Conservation (phyloP, 306 rosid genomes). For the Cucurbita pepo region DNA sequence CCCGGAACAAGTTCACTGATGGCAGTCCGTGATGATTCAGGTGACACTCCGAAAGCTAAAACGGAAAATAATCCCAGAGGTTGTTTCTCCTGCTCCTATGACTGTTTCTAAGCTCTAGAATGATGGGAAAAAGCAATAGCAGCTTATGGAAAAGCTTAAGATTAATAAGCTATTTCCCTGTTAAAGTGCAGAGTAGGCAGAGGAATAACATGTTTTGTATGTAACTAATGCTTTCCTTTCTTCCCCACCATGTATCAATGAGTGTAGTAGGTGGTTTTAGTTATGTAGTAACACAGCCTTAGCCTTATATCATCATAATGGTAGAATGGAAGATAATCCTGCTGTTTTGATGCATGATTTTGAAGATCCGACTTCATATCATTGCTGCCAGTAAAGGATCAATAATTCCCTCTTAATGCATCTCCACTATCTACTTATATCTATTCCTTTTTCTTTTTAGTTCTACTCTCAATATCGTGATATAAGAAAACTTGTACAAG, state of each 20-base stretch:
- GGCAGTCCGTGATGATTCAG: slow-evolving; percentile 41
- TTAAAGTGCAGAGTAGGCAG: slow-evolving; percentile 15
- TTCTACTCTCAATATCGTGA: not conserved
- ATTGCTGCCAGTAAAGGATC: not conserved
- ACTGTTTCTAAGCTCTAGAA: slow-evolving; percentile 53
- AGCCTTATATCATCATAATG: not conserved
- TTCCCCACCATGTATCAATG: slow-evolving; percentile 5
- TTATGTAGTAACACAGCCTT: not conserved
- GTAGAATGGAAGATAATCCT: not conserved
- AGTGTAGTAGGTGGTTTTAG: slow-evolving; percentile 5
- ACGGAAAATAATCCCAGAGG: slow-evolving; percentile 50
- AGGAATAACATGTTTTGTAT: slow-evolving; percentile 12
- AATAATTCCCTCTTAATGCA: not conserved
- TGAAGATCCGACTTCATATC: not conserved
- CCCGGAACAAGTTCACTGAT: slow-evolving; percentile 91
- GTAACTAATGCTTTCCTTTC: slow-evolving; percentile 3
- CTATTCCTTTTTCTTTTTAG: not conserved
- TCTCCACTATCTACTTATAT: not conserved
- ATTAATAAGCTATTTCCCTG: slow-evolving; percentile 12
- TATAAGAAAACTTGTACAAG: not conserved
- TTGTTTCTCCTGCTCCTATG: slow-evolving; percentile 72
- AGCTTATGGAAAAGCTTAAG: not conserved
- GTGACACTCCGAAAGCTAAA: slow-evolving; percentile 50
- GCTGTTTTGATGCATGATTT: not conserved
- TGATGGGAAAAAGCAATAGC: not conserved